Evolutionary conservation across 176 grass and related monocot species (phyloP), one percentile per base, ranked within the genome.

Genomic region (Oryza longistaminata): DNA sequence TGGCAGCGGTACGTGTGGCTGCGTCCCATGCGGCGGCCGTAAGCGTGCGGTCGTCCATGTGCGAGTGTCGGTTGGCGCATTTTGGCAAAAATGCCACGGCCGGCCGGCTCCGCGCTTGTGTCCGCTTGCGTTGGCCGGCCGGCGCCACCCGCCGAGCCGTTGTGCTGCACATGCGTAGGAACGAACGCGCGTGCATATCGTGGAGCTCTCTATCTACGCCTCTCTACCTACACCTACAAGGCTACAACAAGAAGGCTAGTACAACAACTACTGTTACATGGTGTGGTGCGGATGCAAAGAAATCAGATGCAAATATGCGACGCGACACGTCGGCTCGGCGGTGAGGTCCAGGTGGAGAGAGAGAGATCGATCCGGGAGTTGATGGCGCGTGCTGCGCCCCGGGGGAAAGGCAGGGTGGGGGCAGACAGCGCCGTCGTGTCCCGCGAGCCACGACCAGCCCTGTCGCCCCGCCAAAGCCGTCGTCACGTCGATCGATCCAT

Each of bases 381-480:
- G 52, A 55, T 68, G 55, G 74, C 85, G 89, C 89, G 75, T 91
- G 89, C 58, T 86, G 84, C 68, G 27, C 72, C 67, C 84, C 69
- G 73, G 27, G 33, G 19, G 64, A 79, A 33, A 70, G 76, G 66
- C 70, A 66, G 43, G n/a, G 22, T 40, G 53, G 42, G 73, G 73
- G 7, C 31, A 35, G 80, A 73, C 89, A 64, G 46, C 66, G 72
- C 64, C 70, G 79, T 39, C 78, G 83, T 83, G 84, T 26, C 83
- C 17, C 42, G 43, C 55, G 61, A 17, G 37, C 64, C 44, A 68
- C 86, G 35, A 39, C 19, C 9, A 39, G 12, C 9, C 26, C 76
- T 79, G 86, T 83, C 86, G 40, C 62, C 16, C 33, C 45, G 27
- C 45, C 71, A 9, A 68, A 60, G 46, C 45, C 37, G 69, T 19